A percentile compares a stretch with the other conserved stretches of the same genome.
These are phyloP conservation scores for Boletellus ananiceps DNA, from an alignment of 768 basidiomycete genomes.

Conservation along the genomic window DNA sequence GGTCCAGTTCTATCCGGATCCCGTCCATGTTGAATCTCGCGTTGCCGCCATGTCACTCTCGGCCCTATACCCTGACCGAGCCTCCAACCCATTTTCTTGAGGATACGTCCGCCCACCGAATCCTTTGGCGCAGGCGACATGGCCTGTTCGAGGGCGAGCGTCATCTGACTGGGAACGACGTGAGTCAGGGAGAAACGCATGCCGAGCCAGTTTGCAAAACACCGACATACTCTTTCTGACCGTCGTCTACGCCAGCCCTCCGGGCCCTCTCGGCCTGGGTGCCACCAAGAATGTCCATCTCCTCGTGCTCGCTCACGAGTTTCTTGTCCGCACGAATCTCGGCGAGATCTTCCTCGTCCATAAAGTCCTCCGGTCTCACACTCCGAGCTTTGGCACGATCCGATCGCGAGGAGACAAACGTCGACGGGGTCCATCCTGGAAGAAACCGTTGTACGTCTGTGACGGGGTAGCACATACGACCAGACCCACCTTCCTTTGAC, in stretches of 20 bases:
- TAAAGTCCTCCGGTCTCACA: conserved; percentile 84
- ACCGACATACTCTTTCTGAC: conserved; percentile 34
- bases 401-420: conserved; percentile 84
- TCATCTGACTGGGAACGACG: conserved; percentile 48
- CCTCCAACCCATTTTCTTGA: conserved; percentile 96
- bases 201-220: neutral
- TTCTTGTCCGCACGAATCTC: conserved; percentile 70
- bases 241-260: conserved; percentile 35
- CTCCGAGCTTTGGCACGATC: conserved; percentile 61
- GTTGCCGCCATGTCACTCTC: conserved; percentile 71
- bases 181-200: neutral
- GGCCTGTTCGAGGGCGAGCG: conserved; percentile 55
- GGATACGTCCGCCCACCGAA: conserved; percentile 77
- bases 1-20: conserved; percentile 32
- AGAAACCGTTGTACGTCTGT: neutral
- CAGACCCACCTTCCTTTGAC: conserved; percentile 78
- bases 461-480: neutral
- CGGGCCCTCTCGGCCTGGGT: conserved; percentile 43
- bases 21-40: conserved; percentile 65
- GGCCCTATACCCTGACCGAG: conserved; percentile 92
- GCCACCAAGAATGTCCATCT: conserved; percentile 64
- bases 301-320: conserved; percentile 75
- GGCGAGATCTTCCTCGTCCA: conserved; percentile 97
- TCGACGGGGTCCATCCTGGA: conserved; percentile 90
- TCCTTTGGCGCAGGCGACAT: conserved; percentile 73